phyloP scores from a whole-genome alignment of 495 filamentous ascomycete species.

The Aspergillus sclerotioniger region DNA sequence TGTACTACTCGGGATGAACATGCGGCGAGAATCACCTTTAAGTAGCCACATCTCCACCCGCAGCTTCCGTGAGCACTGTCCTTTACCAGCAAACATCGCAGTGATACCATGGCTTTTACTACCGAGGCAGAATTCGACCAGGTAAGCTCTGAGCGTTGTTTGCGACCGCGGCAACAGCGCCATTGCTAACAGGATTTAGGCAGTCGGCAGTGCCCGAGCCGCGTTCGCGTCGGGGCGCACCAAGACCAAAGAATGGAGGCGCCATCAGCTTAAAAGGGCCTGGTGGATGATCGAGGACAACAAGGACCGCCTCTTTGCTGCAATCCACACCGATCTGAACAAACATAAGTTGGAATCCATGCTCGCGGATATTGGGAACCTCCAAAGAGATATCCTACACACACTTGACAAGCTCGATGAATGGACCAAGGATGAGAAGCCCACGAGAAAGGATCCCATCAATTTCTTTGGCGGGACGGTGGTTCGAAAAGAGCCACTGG shows the following conservation, averaged over 20 bases:
- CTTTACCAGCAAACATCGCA: no score
- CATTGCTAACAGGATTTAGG: not conserved
- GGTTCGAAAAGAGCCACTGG: conserved; percentile 62
- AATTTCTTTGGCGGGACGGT: not conserved
- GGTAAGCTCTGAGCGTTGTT: not conserved
- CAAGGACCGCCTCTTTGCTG: not conserved
- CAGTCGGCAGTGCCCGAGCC: not conserved
- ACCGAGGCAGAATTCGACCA: not conserved
- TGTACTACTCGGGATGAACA: no score
- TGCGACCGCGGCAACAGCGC: not conserved
- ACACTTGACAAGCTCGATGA: conserved; percentile 1
- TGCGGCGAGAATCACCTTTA: no score
- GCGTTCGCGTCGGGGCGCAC: not conserved
- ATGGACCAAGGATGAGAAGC: conserved; percentile 1
- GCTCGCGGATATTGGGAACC: not conserved
- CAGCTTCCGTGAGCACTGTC: no score
- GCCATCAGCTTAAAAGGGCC: not conserved
- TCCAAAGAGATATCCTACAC: not conserved
- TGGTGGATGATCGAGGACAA: conserved; percentile 7
- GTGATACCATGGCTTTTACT: not conserved
- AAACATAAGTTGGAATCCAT: not conserved
- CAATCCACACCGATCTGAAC: not conserved
- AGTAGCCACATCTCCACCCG: no score
- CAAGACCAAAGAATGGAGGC: not conserved
- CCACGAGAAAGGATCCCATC: not conserved